Evolutionary conservation across 441 rosid genomes (phyloP).

Genomic region (Capsella rubella): DNA sequence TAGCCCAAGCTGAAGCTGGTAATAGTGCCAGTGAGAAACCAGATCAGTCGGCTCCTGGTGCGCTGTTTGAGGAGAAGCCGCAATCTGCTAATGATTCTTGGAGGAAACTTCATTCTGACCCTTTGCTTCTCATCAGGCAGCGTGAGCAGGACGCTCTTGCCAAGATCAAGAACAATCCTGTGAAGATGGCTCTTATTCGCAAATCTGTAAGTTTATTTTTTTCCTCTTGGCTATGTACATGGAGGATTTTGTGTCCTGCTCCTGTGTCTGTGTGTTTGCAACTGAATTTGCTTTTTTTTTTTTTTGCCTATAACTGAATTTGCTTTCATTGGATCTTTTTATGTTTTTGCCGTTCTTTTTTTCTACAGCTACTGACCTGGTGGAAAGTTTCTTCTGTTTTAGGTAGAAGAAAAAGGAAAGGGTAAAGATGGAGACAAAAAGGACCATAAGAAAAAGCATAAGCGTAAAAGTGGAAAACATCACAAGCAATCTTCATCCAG

Average conservation of each 20-base stretch:
- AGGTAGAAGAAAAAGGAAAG: conserved; percentile 63
- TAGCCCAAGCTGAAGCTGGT: conserved; percentile 43
- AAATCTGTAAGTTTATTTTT: conserved; percentile 66
- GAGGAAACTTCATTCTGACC: conserved; percentile 94
- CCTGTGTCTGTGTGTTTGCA: neutral
- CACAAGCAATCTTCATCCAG: conserved; percentile 52
- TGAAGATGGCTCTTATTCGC: conserved; percentile 84
- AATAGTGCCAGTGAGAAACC: conserved; percentile 44
- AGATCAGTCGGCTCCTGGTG: conserved; percentile 67
- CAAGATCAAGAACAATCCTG: conserved; percentile 85
- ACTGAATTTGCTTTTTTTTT: too few relatives aligned
- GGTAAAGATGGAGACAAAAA: conserved; percentile 52
- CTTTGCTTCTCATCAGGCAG: conserved; percentile 87
- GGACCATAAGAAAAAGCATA: conserved; percentile 56
- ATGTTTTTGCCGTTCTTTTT: neutral
- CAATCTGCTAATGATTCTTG: conserved; percentile 84
- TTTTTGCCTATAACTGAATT: too few relatives aligned
- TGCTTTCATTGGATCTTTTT: neutral
- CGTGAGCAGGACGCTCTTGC: conserved; percentile 93
- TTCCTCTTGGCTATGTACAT: neutral
- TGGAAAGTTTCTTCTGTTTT: conserved; percentile 31
- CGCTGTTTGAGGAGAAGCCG: conserved; percentile 86
- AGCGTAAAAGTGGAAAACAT: conserved; percentile 54
- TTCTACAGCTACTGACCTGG: conserved; percentile 18
- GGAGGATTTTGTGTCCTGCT: conserved; percentile 1